Evolutionary conservation across 176 grass and related monocot genomes (phyloP).

Genomic region (Neostapfia colusana): DNA sequence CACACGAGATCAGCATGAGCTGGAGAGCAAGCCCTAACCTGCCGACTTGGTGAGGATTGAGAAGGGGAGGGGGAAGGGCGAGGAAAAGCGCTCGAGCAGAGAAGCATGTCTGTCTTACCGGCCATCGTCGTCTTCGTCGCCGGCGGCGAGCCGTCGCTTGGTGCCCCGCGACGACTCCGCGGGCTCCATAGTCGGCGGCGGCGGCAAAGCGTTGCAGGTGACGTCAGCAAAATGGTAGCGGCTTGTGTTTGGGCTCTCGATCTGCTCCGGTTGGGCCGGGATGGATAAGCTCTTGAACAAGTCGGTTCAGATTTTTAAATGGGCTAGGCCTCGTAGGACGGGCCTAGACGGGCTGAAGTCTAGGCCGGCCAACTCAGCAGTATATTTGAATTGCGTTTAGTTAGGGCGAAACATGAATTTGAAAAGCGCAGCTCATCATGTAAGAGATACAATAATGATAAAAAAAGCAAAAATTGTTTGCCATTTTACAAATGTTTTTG

Average conservation of each 20-base stretch:
- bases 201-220: slow-evolving; percentile 19
- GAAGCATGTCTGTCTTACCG: slow-evolving; percentile 36
- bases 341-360: too few species aligned
- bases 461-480: too few species aligned
- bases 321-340: too few species aligned
- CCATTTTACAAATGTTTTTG: too few species aligned
- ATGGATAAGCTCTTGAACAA: too few species aligned
- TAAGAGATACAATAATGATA: too few species aligned
- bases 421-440: too few species aligned
- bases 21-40: slow-evolving; percentile 33
- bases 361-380: too few species aligned
- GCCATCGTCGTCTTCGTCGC: slow-evolving; percentile 37
- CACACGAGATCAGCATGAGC: slow-evolving; percentile 23
- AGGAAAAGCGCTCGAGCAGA: too few species aligned
- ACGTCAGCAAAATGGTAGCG: not conserved
- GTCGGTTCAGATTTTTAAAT: too few species aligned
- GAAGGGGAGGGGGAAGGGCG: not conserved
- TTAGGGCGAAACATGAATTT: too few species aligned
- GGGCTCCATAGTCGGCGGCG: slow-evolving; percentile 37
- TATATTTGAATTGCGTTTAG: too few species aligned
- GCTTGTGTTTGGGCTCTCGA: not conserved
- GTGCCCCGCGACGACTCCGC: slow-evolving; percentile 42
- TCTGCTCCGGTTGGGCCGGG: not conserved
- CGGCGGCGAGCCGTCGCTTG: slow-evolving; percentile 43
- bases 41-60: not conserved